Conservation (phyloP, 495 filamentous ascomycete species). For the Lentithecium fluviatile region DNA sequence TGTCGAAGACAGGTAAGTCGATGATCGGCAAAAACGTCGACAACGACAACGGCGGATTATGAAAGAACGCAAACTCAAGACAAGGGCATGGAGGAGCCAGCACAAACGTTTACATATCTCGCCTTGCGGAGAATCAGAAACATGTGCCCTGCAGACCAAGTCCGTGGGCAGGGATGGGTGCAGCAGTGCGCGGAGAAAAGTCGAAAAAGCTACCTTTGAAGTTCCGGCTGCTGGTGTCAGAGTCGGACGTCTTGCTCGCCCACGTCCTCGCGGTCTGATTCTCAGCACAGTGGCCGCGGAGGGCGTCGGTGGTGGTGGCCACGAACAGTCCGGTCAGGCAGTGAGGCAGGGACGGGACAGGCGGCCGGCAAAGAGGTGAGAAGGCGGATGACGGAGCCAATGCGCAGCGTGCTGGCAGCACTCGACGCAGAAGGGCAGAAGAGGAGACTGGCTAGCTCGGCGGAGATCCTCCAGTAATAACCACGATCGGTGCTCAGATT, state of each 20-base stretch:
- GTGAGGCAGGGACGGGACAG: conserved; percentile 11
- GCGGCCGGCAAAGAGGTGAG: conserved; percentile 11
- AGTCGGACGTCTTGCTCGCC: neutral
- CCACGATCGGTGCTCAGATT: conserved; percentile 33
- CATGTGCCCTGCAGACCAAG: conserved; percentile 4
- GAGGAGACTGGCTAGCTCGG: conserved; percentile 25
- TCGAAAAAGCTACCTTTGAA: conserved; percentile 27
- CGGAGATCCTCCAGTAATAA: conserved; percentile 39
- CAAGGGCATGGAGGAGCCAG: conserved; percentile 3
- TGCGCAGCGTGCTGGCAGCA: conserved; percentile 29
- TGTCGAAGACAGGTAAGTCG: conserved; percentile 31
- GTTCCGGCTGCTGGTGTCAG: neutral
- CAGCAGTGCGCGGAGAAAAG: conserved; percentile 20
- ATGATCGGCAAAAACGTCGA: conserved; percentile 21
- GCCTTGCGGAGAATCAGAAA: conserved; percentile 23
- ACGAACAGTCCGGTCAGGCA: conserved; percentile 8
- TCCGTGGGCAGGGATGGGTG: conserved; percentile 19
- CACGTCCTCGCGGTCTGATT: neutral
- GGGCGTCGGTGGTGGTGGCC: conserved; percentile 7
- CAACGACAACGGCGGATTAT: conserved; percentile 2
- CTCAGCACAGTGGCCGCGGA: neutral
- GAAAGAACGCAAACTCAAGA: conserved; percentile 6
- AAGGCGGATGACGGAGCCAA: conserved; percentile 28
- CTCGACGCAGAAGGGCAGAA: conserved; percentile 28
- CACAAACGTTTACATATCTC: conserved; percentile 27